Evolutionary conservation across 2,329 filamentous ascomycete genomes (phyloP), one percentile per base, ranked within the genome.

Genomic region (Claviceps digitariae): DNA sequence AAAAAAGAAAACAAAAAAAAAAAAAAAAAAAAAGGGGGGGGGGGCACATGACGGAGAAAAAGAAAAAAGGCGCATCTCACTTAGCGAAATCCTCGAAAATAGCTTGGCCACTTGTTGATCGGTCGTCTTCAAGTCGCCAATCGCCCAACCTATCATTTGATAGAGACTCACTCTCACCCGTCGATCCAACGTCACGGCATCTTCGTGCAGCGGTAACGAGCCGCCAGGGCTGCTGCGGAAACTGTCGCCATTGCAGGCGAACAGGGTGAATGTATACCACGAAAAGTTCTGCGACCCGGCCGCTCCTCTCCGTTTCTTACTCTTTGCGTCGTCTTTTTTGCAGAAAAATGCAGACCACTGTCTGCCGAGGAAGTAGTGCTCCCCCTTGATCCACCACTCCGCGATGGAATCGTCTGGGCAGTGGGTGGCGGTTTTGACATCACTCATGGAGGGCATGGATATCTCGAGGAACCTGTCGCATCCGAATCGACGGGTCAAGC

Each of bases 381-480:
- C 41, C 2, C 52, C 52, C 0, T 54, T 51, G 1, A 54, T 58
- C 3, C 69, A 53, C 67, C 67, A 69, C 10, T 54, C 47, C 0
- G 62, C 54, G 25, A 69, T 61, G 0, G 67, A 57, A 0, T 69
- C 57, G 1, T 68, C 60, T 1, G 71, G 59, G 17, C 63, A 66
- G 2, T 70, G 54, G 0, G 64, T 49, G 0, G 56, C 50, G 0
- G 67, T 64, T 0, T 62, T 59, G 2, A 64, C 58, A 2, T 59
- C 64, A 1, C 60, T 64, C 0, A 72, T 67, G 0, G 69, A 69
- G 0, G 80, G 79, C 5, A 82, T 67, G 4, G 72, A 61, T 0
- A 84, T 54, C 52, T 83, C 77, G 1, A 84, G 56, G 47, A 82
- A 82, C 0, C 81, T 71, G 57, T 84, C 79, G 0, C 73, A 64